These are phyloP conservation scores for Pythium sp. DNA, from an alignment of 352 stramenopile species.

Conservation along the genomic window DNA sequence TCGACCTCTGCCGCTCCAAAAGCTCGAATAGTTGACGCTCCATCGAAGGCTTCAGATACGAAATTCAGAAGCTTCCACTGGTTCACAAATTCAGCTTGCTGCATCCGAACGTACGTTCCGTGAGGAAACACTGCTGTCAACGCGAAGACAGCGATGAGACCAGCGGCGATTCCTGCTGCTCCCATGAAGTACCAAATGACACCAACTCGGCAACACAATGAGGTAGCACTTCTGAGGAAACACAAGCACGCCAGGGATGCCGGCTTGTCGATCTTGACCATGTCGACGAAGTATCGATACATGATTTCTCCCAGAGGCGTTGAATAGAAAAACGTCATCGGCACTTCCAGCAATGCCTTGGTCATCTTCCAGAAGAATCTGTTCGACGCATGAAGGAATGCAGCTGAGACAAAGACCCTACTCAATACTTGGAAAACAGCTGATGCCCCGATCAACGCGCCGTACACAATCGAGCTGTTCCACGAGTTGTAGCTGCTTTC, in stretches of 20 bases:
- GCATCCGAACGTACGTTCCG: not conserved
- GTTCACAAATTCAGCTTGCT: not conserved
- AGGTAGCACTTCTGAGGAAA: not conserved
- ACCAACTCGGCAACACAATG: not conserved
- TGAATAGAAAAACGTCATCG: slow-evolving; percentile 1
- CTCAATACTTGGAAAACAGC: no score
- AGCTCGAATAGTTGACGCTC: not conserved
- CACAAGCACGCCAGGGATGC: not conserved
- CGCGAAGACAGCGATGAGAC: not conserved
- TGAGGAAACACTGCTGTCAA: not conserved
- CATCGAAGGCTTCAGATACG: not conserved
- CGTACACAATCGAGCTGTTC: no score
- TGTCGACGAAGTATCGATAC: not conserved
- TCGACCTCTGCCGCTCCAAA: not conserved
- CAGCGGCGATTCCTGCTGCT: not conserved
- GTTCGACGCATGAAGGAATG: slow-evolving; percentile 28
- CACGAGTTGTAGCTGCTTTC: no score
- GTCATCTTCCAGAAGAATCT: no score
- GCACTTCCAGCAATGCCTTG: not conserved
- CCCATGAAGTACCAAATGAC: slow-evolving; percentile 1
- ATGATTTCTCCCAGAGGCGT: not conserved
- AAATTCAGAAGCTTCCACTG: not conserved
- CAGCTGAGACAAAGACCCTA: slow-evolving; percentile 28
- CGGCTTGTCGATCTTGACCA: not conserved
- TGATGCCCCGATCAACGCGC: no score